Percentiles rank a stretch among this genome's conserved stretches.
Evolutionary conservation across 805 yeast genomes (phyloP).

Genomic region (Kodamaea kaohsiungensis): DNA sequence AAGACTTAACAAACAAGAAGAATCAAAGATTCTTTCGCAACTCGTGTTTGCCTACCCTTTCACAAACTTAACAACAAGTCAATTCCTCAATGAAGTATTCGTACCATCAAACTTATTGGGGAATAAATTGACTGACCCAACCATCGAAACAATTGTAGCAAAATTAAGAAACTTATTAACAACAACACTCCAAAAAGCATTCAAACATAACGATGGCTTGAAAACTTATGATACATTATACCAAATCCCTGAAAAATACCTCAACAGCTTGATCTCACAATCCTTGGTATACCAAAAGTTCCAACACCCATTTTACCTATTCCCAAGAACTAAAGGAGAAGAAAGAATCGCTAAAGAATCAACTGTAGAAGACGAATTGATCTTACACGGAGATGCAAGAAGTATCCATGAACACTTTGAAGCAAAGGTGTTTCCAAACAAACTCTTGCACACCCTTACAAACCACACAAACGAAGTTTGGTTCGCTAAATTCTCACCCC

Average conservation of each 20-base stretch:
- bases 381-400: conserved; percentile 1
- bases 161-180: background rate
- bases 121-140: conserved; percentile 10
- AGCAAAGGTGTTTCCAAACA: conserved; percentile 44
- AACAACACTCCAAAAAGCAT: conserved; percentile 4
- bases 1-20: conserved; percentile 26
- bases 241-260: conserved; percentile 22
- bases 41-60: background rate
- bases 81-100: background rate
- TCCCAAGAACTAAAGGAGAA: conserved; percentile 22
- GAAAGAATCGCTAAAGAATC: conserved; percentile 1
- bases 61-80: background rate
- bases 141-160: background rate
- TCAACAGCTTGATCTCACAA: conserved; percentile 24
- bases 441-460: conserved; percentile 44
- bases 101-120: conserved; percentile 5
- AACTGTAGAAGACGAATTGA: conserved; percentile 1
- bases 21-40: conserved; percentile 15
- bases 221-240: conserved; percentile 9
- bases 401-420: conserved; percentile 9
- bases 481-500: conserved; percentile 76
- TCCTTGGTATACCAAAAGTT: conserved; percentile 23
- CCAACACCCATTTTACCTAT: conserved; percentile 29
- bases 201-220: conserved; percentile 6
- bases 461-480: conserved; percentile 78